These are phyloP conservation scores for Acacia pycnantha DNA, from an alignment of 331 rosid genomes.

Conservation along the genomic window DNA sequence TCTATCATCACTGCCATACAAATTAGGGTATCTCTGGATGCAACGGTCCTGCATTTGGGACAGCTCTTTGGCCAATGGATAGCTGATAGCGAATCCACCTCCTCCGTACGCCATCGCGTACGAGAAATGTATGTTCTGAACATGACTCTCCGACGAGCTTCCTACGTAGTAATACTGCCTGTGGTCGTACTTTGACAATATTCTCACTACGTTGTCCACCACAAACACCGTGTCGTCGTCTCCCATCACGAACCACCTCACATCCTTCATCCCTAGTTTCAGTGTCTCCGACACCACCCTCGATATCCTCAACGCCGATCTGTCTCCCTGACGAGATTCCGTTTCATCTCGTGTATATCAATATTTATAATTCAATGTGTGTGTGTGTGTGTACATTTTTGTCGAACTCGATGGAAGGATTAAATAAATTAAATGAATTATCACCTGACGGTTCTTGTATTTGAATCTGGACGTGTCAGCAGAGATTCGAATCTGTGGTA, in stretches of 20 bases:
- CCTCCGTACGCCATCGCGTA: constrained; percentile 89
- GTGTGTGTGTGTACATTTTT: too few relatives aligned
- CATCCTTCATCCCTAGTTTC: constrained; percentile 72
- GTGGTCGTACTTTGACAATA: constrained; percentile 72
- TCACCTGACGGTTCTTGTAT: constrained; percentile 53
- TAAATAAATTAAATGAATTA: not conserved
- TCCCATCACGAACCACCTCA: constrained; percentile 92
- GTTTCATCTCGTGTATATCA: not conserved
- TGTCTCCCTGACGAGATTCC: constrained; percentile 36
- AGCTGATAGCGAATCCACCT: constrained; percentile 86
- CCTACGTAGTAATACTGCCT: constrained; percentile 70
- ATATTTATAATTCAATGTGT: not conserved
- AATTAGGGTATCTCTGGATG: constrained; percentile 67
- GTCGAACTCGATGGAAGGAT: not conserved
- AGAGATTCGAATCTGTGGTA: constrained; percentile 67
- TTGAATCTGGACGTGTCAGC: constrained; percentile 54
- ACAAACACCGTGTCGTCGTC: constrained; percentile 84
- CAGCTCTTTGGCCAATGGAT: constrained; percentile 73
- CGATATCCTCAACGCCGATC: constrained; percentile 84
- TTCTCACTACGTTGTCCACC: constrained; percentile 68
- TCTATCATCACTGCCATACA: constrained; percentile 88
- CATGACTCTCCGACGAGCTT: constrained; percentile 84
- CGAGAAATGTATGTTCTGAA: constrained; percentile 78
- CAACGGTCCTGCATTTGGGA: constrained; percentile 85
- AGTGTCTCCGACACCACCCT: constrained; percentile 76